Conservation (phyloP, 2,329 filamentous ascomycete species). For the Exophiala dermatitidis region DNA sequence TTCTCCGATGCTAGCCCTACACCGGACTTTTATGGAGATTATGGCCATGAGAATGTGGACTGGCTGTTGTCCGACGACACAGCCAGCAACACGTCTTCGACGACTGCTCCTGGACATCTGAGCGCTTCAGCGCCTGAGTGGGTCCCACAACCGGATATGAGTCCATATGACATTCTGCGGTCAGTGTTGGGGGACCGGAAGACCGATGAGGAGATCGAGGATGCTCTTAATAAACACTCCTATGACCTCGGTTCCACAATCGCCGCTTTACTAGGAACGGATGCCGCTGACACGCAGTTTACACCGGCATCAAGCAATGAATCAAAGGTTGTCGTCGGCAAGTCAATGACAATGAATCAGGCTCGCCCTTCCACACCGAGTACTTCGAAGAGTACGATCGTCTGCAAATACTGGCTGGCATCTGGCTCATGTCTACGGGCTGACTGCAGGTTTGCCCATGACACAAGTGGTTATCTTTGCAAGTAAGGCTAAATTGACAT, state of each 20-base stretch:
- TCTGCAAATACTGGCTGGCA: conserved; percentile 95
- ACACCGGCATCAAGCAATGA: conserved; percentile 50
- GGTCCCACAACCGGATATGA: conserved; percentile 78
- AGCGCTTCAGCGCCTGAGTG: conserved; percentile 81
- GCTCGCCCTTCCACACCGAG: conserved; percentile 68
- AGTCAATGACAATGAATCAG: conserved; percentile 71
- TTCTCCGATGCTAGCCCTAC: conserved; percentile 78
- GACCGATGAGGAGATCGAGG: conserved; percentile 89
- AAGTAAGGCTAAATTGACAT: conserved; percentile 59
- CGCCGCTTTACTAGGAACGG: conserved; percentile 66
- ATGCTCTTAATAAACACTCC: conserved; percentile 77
- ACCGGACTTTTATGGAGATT: conserved; percentile 81
- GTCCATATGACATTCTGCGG: conserved; percentile 92
- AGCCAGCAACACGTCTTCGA: conserved; percentile 71
- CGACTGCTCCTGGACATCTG: conserved; percentile 50
- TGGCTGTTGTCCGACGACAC: conserved; percentile 90
- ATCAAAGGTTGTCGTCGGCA: conserved; percentile 69
- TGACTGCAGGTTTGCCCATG: conserved; percentile 95
- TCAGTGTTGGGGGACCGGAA: conserved; percentile 85
- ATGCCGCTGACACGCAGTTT: conserved; percentile 37
- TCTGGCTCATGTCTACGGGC: conserved; percentile 92
- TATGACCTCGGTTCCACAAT: conserved; percentile 93
- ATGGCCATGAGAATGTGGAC: conserved; percentile 89
- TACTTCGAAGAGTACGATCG: conserved; percentile 73
- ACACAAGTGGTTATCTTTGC: conserved; percentile 92